These are phyloP conservation scores for Colletotrichum costaricense DNA, from an alignment of 2,329 filamentous ascomycete species.

Conservation along the genomic window DNA sequence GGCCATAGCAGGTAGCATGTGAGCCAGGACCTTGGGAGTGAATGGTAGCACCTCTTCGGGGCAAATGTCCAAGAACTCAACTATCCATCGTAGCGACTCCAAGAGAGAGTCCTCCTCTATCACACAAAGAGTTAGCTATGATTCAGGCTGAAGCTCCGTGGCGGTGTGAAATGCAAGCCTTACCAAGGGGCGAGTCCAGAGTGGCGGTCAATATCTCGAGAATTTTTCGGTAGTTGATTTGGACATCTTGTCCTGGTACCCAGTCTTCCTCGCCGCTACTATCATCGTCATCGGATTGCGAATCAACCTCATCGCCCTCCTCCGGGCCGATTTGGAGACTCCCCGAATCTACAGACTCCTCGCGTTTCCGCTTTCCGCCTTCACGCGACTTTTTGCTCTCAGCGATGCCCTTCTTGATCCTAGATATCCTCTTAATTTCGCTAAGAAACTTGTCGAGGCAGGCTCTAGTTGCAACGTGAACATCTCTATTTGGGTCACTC, in stretches of 20 bases:
- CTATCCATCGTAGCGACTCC: slow-evolving; percentile 93
- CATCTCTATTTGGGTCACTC: slow-evolving; percentile 90
- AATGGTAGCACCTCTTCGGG: slow-evolving; percentile 96
- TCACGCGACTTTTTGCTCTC: slow-evolving; percentile 82
- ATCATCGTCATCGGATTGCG: slow-evolving; percentile 66
- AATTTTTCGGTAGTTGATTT: slow-evolving; percentile 92
- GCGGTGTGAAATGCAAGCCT: slow-evolving; percentile 34
- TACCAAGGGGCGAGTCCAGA: slow-evolving; percentile 83
- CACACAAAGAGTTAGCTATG: slow-evolving; percentile 12
- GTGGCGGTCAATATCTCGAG: slow-evolving; percentile 92
- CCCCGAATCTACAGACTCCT: slow-evolving; percentile 75
- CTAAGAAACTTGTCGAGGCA: slow-evolving; percentile 90
- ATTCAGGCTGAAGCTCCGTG: neutral
- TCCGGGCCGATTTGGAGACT: slow-evolving; percentile 70
- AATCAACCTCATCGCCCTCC: slow-evolving; percentile 70
- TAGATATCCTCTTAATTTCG: slow-evolving; percentile 94
- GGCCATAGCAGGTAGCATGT: slow-evolving; percentile 93
- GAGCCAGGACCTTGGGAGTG: slow-evolving; percentile 89
- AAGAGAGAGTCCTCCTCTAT: slow-evolving; percentile 90
- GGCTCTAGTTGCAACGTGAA: slow-evolving; percentile 91
- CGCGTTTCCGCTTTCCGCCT: slow-evolving; percentile 76
- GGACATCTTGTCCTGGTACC: slow-evolving; percentile 96
- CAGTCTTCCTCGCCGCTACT: slow-evolving; percentile 87
- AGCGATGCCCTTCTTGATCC: slow-evolving; percentile 90
- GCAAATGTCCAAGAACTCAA: slow-evolving; percentile 96